phyloP scores from a whole-genome alignment of 768 basidiomycete species.

The Chlorophyllum brunneum region DNA sequence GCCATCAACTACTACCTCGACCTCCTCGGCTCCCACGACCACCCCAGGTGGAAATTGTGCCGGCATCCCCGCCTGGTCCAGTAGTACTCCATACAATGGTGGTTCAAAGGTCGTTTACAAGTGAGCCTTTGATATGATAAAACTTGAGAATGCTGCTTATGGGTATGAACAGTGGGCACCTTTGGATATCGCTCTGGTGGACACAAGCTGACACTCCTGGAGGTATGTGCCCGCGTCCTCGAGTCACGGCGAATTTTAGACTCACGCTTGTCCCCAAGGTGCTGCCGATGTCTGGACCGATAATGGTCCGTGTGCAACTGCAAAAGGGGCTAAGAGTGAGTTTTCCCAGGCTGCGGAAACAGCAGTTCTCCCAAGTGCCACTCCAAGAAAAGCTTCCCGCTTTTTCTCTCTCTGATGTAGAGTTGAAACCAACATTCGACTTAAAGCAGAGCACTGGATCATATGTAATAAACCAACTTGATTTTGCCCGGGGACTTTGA shows the following conservation, averaged over 20 bases:
- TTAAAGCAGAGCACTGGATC: too few relatives aligned
- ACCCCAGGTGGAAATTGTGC: slow-evolving; percentile 37
- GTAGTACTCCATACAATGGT: too few relatives aligned
- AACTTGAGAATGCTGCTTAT: too few relatives aligned
- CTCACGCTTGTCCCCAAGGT: slow-evolving; percentile 28
- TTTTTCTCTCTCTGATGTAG: slow-evolving; percentile 4
- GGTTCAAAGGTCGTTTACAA: too few relatives aligned
- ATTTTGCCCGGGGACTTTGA: too few relatives aligned
- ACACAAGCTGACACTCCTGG: slow-evolving; percentile 57
- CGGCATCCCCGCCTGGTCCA: slow-evolving; percentile 42
- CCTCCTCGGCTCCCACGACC: slow-evolving; percentile 22
- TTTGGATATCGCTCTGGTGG: too few relatives aligned
- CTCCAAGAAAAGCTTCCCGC: neutral
- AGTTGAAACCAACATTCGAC: too few relatives aligned
- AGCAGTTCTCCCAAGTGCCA: slow-evolving; percentile 4
- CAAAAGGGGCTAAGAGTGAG: slow-evolving; percentile 2
- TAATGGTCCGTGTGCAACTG: slow-evolving; percentile 43
- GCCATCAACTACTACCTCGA: slow-evolving; percentile 16
- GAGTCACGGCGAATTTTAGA: neutral
- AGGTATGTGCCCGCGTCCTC: slow-evolving; percentile 26
- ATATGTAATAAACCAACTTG: too few relatives aligned
- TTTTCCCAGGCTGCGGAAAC: slow-evolving; percentile 3
- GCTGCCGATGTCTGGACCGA: slow-evolving; percentile 52
- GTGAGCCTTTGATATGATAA: too few relatives aligned
- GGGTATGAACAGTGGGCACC: too few relatives aligned